A percentile compares a stretch with the other conserved stretches of the same genome.
phyloP scores from a whole-genome alignment of 1,284 basidiomycete genomes.

The Pholiota adiposa region DNA sequence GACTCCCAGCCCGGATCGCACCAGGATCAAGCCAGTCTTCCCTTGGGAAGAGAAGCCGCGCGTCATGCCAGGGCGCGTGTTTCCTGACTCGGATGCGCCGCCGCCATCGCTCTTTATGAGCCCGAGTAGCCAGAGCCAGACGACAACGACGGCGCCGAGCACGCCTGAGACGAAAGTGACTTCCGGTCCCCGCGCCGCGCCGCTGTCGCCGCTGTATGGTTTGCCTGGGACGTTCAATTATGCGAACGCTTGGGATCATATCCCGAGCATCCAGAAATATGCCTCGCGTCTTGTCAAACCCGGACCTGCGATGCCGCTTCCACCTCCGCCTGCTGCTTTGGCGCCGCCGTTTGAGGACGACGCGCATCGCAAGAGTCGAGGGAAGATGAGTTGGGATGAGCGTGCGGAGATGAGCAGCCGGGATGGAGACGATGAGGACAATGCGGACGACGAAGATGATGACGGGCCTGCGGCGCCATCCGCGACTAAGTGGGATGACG shows the following conservation, averaged over 20 bases:
- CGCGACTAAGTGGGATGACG: constrained; percentile 35
- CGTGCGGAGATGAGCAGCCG: constrained; percentile 68
- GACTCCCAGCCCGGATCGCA: constrained; percentile 67
- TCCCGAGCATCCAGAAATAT: constrained; percentile 80
- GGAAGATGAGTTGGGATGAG: constrained; percentile 53
- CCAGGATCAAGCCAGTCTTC: constrained; percentile 82
- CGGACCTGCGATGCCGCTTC: constrained; percentile 25
- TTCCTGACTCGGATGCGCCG: constrained; percentile 72
- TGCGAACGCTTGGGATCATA: constrained; percentile 83
- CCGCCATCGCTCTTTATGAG: constrained; percentile 54
- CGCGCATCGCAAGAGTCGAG: constrained; percentile 42
- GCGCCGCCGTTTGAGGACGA: constrained; percentile 52
- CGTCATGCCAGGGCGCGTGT: constrained; percentile 69
- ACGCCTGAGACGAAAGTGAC: constrained; percentile 36
- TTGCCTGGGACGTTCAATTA: constrained; percentile 64
- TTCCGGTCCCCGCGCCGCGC: constrained; percentile 20
- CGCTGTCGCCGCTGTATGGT: constrained; percentile 43
- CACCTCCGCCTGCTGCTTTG: constrained; percentile 43
- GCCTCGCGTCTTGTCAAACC: constrained; percentile 63
- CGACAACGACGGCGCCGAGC: constrained; percentile 36
- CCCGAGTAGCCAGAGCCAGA: constrained; percentile 37
- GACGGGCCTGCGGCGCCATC: constrained; percentile 32
- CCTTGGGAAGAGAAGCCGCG: constrained; percentile 88
- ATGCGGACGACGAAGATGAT: constrained; percentile 64
- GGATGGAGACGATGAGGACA: constrained; percentile 85